These are phyloP conservation scores for Aspergillus sparsus DNA, from an alignment of 495 filamentous ascomycete species.

Conservation along the genomic window DNA sequence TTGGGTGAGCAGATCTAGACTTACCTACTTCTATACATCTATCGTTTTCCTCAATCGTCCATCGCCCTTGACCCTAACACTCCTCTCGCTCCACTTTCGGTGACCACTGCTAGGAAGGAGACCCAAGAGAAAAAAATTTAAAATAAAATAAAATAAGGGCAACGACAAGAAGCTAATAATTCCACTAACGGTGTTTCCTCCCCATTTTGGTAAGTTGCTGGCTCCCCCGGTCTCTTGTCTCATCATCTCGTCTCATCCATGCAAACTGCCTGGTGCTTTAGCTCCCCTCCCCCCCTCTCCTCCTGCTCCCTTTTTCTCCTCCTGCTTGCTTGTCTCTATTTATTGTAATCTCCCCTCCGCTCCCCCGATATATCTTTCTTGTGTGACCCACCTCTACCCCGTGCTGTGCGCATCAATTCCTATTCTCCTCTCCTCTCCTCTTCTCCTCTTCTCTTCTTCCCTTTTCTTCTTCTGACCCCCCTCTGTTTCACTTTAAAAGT, in stretches of 20 bases:
- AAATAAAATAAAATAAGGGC: conserved; percentile 17
- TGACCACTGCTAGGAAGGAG: conserved; percentile 14
- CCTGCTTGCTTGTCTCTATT: conserved; percentile 17
- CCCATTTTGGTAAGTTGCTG: conserved; percentile 28
- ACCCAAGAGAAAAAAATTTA: conserved; percentile 11
- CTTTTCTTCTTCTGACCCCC: conserved; percentile 26
- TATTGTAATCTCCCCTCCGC: neutral
- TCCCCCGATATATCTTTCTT: no score
- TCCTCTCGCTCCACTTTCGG: conserved; percentile 18
- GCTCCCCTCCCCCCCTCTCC: conserved; percentile 11
- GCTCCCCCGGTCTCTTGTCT: conserved; percentile 22
- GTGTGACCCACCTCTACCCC: no score
- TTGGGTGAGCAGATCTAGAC: neutral
- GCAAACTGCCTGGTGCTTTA: conserved; percentile 3
- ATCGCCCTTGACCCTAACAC: conserved; percentile 8
- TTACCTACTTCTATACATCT: neutral
- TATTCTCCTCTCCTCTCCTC: conserved; percentile 14
- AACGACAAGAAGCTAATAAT: conserved; percentile 11
- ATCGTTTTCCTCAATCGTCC: neutral
- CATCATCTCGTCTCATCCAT: conserved; percentile 20
- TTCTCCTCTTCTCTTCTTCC: conserved; percentile 10
- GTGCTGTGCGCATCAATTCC: neutral
- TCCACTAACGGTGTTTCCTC: conserved; percentile 29
- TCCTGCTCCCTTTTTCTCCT: conserved; percentile 23
- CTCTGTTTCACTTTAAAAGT: conserved; percentile 8